Evolutionary conservation across 495 filamentous ascomycete genomes (phyloP).

Genomic region (Aspergillus diversus): DNA sequence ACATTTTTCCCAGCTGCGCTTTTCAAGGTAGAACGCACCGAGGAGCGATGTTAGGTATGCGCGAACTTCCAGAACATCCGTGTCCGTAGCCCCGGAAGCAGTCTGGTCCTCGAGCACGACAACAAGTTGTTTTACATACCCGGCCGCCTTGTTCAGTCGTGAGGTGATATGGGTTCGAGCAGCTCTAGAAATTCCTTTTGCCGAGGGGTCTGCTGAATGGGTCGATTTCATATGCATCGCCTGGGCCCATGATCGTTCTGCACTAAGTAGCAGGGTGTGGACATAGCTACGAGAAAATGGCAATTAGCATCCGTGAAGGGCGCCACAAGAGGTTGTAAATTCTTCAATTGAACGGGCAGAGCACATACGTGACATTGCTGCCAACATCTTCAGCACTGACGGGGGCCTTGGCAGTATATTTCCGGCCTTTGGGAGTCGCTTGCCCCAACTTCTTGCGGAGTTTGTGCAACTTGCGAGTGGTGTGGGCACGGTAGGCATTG

Average conservation of each 20-base stretch:
- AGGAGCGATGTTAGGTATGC: slow-evolving; percentile 77
- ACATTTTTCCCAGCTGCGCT: slow-evolving; percentile 81
- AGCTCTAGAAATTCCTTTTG: slow-evolving; percentile 74
- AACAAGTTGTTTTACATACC: slow-evolving; percentile 69
- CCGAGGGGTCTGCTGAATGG: slow-evolving; percentile 71
- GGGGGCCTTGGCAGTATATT: slow-evolving; percentile 72
- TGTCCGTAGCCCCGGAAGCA: slow-evolving; percentile 64
- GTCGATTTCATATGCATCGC: slow-evolving; percentile 91
- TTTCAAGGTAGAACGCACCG: slow-evolving; percentile 81
- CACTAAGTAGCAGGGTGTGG: slow-evolving; percentile 76
- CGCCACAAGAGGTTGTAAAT: too few relatives aligned
- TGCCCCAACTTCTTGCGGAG: slow-evolving; percentile 82
- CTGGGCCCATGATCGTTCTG: slow-evolving; percentile 95
- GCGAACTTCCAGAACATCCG: slow-evolving; percentile 80
- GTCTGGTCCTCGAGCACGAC: slow-evolving; percentile 61
- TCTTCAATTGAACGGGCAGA: too few relatives aligned
- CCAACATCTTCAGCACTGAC: slow-evolving; percentile 79
- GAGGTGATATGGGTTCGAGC: slow-evolving; percentile 87
- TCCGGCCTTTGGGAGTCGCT: slow-evolving; percentile 78
- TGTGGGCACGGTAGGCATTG: slow-evolving; percentile 77
- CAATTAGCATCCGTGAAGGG: slow-evolving; percentile 20
- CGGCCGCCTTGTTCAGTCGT: slow-evolving; percentile 76
- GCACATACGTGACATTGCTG: slow-evolving; percentile 71
- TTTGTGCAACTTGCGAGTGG: slow-evolving; percentile 80
- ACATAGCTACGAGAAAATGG: slow-evolving; percentile 62